phyloP scores from a whole-genome alignment of 2,329 filamentous ascomycete genomes.

The Arthrinium puccinioides region DNA sequence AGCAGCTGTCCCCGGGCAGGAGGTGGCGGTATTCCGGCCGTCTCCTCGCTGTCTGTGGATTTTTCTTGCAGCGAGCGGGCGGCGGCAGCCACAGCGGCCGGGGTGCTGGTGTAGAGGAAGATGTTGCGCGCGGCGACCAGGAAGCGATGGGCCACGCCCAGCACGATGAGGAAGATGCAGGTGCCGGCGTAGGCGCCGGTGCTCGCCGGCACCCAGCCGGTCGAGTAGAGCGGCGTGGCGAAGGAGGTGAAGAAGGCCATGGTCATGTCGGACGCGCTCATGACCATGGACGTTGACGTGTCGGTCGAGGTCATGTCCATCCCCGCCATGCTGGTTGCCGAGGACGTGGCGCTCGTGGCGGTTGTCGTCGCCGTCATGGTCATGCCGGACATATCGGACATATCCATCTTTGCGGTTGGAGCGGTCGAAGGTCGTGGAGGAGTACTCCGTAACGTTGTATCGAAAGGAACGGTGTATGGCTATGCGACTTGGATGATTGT shows the following conservation, averaged over 20 bases:
- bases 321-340: background rate
- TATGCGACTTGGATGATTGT: no score
- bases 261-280: conserved; percentile 18
- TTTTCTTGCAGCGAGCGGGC: background rate
- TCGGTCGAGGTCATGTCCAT: conserved; percentile 1
- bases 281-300: conserved; percentile 10
- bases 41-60: background rate
- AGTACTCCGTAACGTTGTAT: no score
- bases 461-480: no score
- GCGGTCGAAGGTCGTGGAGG: no score
- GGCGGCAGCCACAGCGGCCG: no score
- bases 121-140: conserved; percentile 50
- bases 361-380: background rate
- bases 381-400: conserved; percentile 2
- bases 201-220: conserved; percentile 64
- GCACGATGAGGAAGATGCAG: conserved; percentile 80
- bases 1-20: background rate
- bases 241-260: conserved; percentile 45
- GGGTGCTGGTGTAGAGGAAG: background rate
- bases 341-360: background rate
- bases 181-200: conserved; percentile 75
- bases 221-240: conserved; percentile 60
- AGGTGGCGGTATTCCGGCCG: background rate
- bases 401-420: no score
- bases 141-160: conserved; percentile 62